Evolutionary conservation across 345 rosid genomes (phyloP).

Genomic region (Brassica cretica): DNA sequence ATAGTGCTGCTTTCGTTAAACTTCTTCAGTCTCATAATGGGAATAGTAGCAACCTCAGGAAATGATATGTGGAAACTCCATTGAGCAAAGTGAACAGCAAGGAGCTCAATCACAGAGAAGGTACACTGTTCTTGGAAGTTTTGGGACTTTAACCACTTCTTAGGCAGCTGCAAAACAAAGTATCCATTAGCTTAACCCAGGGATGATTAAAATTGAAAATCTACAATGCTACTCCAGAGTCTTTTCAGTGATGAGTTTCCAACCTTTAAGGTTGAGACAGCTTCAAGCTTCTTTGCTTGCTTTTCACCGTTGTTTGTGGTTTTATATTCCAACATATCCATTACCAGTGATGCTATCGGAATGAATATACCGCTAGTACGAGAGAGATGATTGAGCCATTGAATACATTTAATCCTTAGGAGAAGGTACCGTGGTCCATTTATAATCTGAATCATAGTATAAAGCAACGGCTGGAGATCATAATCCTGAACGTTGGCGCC

Average conservation of each 20-base stretch:
- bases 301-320: constrained; percentile 56
- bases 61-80: constrained; percentile 91
- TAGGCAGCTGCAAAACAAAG: constrained; percentile 63
- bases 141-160: constrained; percentile 79
- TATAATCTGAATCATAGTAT: constrained; percentile 65
- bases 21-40: constrained; percentile 65
- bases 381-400: constrained; percentile 82
- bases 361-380: constrained; percentile 67
- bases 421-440: constrained; percentile 93
- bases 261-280: constrained; percentile 70
- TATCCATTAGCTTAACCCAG: constrained; percentile 2
- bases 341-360: constrained; percentile 62
- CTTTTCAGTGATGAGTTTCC: constrained; percentile 9
- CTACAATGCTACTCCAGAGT: background rate
- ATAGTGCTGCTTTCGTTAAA: constrained; percentile 55
- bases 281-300: constrained; percentile 52
- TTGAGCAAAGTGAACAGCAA: constrained; percentile 71
- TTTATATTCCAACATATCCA: constrained; percentile 82
- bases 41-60: constrained; percentile 88
- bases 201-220: background rate
- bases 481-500: constrained; percentile 52
- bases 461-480: constrained; percentile 70
- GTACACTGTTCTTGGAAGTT: constrained; percentile 75
- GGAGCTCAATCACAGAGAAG: constrained; percentile 63
- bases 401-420: constrained; percentile 74